Conservation (phyloP, 2,329 filamentous ascomycete genomes). For the Harringtonia lauricola region DNA sequence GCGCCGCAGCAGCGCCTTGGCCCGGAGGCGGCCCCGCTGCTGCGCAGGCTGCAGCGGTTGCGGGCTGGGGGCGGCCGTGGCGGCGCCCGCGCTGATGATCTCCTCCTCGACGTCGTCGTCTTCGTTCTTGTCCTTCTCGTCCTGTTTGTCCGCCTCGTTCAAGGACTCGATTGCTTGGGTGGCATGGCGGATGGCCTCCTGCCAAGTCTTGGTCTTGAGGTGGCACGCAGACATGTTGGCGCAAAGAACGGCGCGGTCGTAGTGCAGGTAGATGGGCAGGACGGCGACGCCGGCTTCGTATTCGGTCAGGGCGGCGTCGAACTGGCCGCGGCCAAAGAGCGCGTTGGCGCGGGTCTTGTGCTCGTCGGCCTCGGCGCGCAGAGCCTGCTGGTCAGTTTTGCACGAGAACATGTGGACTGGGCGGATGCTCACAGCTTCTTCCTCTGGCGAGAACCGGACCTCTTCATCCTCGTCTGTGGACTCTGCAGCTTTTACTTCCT, state of each 20-base stretch:
- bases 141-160: conserved; percentile 20
- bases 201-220: conserved; percentile 76
- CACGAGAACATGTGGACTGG: too few species aligned
- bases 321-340: conserved; percentile 63
- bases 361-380: conserved; percentile 59
- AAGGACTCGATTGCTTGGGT: conserved; percentile 62
- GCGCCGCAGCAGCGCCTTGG: conserved; percentile 72
- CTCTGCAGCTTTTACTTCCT: background rate
- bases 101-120: conserved; percentile 40
- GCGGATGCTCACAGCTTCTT: background rate
- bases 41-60: conserved; percentile 28
- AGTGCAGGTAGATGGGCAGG: conserved; percentile 77
- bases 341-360: conserved; percentile 69
- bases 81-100: conserved; percentile 48
- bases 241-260: conserved; percentile 75
- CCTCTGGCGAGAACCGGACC: background rate
- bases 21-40: conserved; percentile 63
- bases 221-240: conserved; percentile 88
- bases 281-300: conserved; percentile 72
- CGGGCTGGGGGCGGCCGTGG: conserved; percentile 25
- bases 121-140: conserved; percentile 32
- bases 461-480: background rate
- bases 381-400: conserved; percentile 32
- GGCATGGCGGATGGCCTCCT: conserved; percentile 65
- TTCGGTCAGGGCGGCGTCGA: conserved; percentile 65